These are phyloP conservation scores for Pleurotus sapidus DNA, from an alignment of 768 basidiomycete species.

Conservation along the genomic window DNA sequence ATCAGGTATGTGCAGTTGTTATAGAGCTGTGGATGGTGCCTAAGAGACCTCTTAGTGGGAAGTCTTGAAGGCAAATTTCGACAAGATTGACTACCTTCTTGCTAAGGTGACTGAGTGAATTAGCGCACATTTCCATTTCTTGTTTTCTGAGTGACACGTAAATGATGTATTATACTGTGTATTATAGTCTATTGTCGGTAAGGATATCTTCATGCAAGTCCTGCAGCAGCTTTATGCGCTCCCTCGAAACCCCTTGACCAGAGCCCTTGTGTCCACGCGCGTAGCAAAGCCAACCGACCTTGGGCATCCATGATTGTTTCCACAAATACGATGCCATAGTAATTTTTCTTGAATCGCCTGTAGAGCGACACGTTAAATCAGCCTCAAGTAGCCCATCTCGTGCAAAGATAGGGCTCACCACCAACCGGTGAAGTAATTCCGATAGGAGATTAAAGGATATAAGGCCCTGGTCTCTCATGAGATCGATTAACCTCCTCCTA, in stretches of 20 bases:
- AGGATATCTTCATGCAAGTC: constrained; percentile 35
- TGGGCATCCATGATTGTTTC: constrained; percentile 66
- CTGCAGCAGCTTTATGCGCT: constrained; percentile 71
- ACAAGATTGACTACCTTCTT: constrained; percentile 53
- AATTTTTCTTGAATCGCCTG: constrained; percentile 61
- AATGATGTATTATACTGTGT: not conserved
- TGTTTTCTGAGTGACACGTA: not conserved
- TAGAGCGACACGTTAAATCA: not conserved
- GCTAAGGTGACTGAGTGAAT: constrained; percentile 29
- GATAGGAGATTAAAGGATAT: constrained; percentile 42
- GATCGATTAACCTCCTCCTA: constrained; percentile 37
- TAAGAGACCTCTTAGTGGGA: constrained; percentile 46
- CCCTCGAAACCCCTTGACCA: constrained; percentile 57
- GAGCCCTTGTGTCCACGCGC: constrained; percentile 68
- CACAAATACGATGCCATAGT: constrained; percentile 45
- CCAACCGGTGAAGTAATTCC: constrained; percentile 63
- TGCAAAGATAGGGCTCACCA: constrained; percentile 46
- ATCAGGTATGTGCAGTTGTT: constrained; percentile 48
- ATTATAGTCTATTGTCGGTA: not conserved
- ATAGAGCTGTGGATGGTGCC: not conserved
- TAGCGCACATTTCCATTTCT: not conserved
- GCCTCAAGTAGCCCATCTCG: too few species aligned
- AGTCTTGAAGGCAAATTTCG: constrained; percentile 39
- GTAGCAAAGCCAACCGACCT: constrained; percentile 50
- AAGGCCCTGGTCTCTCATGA: constrained; percentile 49